Evolutionary conservation across 2,329 filamentous ascomycete genomes (phyloP).

Genomic region (Cercospora brassicicola): DNA sequence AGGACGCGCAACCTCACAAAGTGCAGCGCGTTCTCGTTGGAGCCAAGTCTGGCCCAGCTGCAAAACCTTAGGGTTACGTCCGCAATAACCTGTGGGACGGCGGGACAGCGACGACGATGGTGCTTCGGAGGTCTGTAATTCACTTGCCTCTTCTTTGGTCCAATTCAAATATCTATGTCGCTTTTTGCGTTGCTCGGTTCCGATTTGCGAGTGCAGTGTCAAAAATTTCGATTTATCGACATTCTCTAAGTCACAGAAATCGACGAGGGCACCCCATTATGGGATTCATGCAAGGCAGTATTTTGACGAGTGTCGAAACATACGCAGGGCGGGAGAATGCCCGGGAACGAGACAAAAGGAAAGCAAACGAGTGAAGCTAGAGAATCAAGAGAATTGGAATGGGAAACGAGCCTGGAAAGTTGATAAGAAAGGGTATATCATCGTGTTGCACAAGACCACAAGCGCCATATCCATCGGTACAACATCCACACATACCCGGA

Average conservation of each 20-base stretch:
- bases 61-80: neutral
- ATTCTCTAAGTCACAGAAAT: neutral
- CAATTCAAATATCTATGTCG: neutral
- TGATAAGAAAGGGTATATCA: neutral
- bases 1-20: no score
- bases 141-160: neutral
- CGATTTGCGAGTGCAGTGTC: neutral
- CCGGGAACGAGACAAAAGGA: no score
- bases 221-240: neutral
- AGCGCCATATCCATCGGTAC: neutral
- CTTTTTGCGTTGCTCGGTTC: neutral
- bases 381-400: neutral
- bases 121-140: neutral
- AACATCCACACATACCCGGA: neutral
- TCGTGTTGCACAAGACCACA: neutral
- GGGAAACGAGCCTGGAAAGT: neutral
- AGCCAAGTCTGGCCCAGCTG: no score
- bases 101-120: neutral
- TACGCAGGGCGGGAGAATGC: no score
- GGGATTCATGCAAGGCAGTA: no score
- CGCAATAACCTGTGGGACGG: constrained; percentile 4
- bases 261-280: no score
- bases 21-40: no score
- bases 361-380: no score
- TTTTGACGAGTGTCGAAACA: no score